Evolutionary conservation across 306 rosid genomes (phyloP), one percentile per base, ranked within the genome.

Genomic region (Acacia confusa): DNA sequence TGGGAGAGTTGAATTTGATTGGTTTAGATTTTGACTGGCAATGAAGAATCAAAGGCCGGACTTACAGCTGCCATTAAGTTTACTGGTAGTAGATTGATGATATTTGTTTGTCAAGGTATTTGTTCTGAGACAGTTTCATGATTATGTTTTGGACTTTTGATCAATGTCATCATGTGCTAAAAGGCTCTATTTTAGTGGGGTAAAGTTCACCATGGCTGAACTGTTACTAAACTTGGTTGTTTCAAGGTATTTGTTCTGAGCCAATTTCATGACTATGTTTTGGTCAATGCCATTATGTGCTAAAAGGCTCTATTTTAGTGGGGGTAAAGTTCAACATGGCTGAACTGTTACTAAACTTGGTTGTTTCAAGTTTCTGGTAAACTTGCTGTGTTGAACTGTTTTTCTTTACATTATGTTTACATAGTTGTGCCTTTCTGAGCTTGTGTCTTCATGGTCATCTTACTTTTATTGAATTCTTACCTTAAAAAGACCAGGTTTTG

Each of bases 31-130:
- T 83, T 63, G 52, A 64, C 82, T 89, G 93, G 96, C 94, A 22
- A 86, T 94, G 98, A 89, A 76, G 97, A 89, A 75, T 72, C 83
- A 94, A 94, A 92, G 93, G 97, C 97, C 93, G 96, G 94, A 64
- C 93, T 88, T 85, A 94, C 88, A 84, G 94, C 97, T 92, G 92
- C 97, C 86, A 77, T 61, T 82, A 70, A 72, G 55, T 84, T 75
- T 82, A 24, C 67, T 73, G 94, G 94, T 92, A 91, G 97, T 92
- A 92, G 97, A 73, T 60, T 92, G 97, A 92, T 63, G 93, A 92
- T 3, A 41, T 52, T 84, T 69, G 76, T 24, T 60, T 52, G 66
- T 88, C 68, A 87, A 89, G 88, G 97, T 92, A 86, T 85, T 47
- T 81, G 73, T 70, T 74, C 87, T 89, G 92, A 92, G 97, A 97